phyloP scores from a whole-genome alignment of 1,284 basidiomycete species.

The Singerocomus inundabilis region DNA sequence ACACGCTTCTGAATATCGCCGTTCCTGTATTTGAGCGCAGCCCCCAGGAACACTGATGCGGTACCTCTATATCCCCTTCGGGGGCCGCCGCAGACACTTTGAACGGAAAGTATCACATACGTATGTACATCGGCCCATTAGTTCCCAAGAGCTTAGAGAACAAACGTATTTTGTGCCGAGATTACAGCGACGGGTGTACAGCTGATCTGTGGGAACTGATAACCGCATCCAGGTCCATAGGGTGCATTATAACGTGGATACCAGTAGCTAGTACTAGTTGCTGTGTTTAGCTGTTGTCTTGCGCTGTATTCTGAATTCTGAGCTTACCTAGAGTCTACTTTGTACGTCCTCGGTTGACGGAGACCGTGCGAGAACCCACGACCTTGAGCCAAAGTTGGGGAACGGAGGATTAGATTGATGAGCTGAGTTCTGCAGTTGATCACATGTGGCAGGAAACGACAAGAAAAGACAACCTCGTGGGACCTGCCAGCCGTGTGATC shows the following conservation, averaged over 20 bases:
- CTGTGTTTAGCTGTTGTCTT: not conserved
- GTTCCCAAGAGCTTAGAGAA: not conserved
- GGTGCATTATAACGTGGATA: not conserved
- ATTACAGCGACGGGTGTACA: not conserved
- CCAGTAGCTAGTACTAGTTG: not conserved
- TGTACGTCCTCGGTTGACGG: not conserved
- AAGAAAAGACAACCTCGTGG: not conserved
- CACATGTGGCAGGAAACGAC: not conserved
- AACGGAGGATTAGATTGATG: not conserved
- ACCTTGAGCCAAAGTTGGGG: not conserved
- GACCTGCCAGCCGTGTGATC: not conserved
- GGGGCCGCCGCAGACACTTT: not conserved
- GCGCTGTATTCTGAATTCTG: not conserved
- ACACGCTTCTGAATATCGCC: not conserved
- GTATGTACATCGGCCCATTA: not conserved
- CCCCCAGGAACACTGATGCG: not conserved
- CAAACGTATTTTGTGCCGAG: not conserved
- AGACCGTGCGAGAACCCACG: not conserved
- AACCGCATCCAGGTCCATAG: not conserved
- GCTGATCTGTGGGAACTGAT: not conserved
- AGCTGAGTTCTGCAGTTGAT: not conserved
- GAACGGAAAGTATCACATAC: not conserved
- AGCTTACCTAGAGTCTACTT: not conserved
- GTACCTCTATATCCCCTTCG: not conserved
- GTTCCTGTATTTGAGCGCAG: constrained; percentile 1